Conservation (phyloP, 2,329 filamentous ascomycete species). For the Sclerotinia borealis region DNA sequence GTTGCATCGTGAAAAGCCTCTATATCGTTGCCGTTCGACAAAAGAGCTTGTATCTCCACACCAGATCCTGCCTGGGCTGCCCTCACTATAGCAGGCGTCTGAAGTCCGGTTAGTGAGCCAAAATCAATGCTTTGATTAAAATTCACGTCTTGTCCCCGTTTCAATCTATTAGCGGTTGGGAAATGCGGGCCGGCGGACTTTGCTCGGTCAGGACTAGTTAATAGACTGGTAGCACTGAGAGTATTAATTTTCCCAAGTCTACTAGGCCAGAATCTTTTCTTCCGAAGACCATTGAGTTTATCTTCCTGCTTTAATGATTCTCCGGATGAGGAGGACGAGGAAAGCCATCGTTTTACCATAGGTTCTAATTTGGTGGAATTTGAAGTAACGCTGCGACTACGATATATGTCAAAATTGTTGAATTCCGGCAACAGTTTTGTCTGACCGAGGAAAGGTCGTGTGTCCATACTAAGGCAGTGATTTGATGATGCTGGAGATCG, state of each 20-base stretch:
- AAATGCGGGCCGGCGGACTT: not conserved
- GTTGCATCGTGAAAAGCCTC: not conserved
- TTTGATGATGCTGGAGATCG: not conserved
- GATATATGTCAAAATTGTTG: not conserved
- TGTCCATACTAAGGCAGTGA: not conserved
- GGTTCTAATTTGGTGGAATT: conserved; percentile 2
- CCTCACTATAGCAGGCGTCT: not conserved
- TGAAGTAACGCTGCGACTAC: not conserved
- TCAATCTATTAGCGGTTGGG: not conserved
- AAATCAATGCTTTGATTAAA: conserved; percentile 1
- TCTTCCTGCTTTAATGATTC: not conserved
- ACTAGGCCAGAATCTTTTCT: not conserved
- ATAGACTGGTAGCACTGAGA: not conserved
- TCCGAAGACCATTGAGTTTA: not conserved
- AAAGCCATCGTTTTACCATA: not conserved
- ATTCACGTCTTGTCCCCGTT: not conserved
- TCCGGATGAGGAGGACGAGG: conserved; percentile 3
- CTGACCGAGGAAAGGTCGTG: not conserved
- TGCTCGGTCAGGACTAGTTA: not conserved
- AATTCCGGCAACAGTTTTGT: not conserved
- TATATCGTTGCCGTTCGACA: not conserved
- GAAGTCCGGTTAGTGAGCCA: not conserved
- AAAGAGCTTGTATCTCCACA: not conserved
- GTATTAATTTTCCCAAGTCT: not conserved
- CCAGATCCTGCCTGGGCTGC: not conserved